A percentile compares a stretch with the other conserved stretches of the same genome.
Evolutionary conservation across 2,329 filamentous ascomycete genomes (phyloP).

Genomic region (Colletotrichum tamarilloi): DNA sequence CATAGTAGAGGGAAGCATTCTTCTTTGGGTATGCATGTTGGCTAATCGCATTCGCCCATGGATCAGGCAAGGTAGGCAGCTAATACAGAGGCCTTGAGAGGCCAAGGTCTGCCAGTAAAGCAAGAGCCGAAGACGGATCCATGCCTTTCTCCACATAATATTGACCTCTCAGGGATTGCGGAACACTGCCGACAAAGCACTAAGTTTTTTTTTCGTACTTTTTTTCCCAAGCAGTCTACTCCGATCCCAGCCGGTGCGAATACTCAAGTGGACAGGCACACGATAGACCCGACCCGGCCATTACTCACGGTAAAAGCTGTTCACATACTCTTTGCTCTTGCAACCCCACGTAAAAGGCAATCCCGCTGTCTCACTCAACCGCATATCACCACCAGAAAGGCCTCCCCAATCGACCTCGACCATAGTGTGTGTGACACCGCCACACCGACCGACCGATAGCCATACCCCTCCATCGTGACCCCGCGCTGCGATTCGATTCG

Average conservation of each 20-base stretch:
- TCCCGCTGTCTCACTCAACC: background rate
- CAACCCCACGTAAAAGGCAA: background rate
- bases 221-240: slow-evolving; percentile 4
- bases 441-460: slow-evolving; percentile 13
- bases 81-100: background rate
- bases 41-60: too few relatives aligned
- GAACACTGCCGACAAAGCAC: slow-evolving; percentile 14
- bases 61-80: too few relatives aligned
- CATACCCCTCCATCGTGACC: slow-evolving; percentile 36
- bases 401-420: background rate
- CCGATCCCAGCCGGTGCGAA: slow-evolving; percentile 6
- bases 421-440: slow-evolving; percentile 1
- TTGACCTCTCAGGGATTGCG: slow-evolving; percentile 27
- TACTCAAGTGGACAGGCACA: background rate
- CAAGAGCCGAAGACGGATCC: slow-evolving; percentile 20
- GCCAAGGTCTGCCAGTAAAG: background rate
- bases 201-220: slow-evolving; percentile 17
- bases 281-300: background rate
- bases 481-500: slow-evolving; percentile 35
- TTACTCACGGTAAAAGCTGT: background rate
- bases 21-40: too few relatives aligned
- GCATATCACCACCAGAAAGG: background rate
- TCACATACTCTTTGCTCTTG: background rate
- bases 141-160: slow-evolving; percentile 16
- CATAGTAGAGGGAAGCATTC: too few relatives aligned